Conservation (phyloP, 495 filamentous ascomycete genomes). For the Xylona heveae region DNA sequence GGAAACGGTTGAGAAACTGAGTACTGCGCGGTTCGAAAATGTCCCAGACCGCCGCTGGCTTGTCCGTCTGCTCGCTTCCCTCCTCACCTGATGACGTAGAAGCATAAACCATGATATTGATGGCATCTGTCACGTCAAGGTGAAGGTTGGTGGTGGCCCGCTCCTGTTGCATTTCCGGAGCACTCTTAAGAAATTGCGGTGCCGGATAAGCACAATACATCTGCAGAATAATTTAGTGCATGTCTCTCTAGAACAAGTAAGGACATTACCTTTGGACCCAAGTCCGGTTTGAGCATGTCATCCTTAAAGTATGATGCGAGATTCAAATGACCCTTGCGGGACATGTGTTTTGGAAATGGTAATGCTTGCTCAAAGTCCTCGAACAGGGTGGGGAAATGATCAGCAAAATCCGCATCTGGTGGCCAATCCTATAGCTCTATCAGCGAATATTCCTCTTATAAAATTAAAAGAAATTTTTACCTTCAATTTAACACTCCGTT, state of each 20-base stretch:
- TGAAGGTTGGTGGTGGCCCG: slow-evolving; percentile 15
- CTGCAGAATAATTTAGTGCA: too few species aligned
- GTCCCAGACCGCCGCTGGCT: slow-evolving; percentile 17
- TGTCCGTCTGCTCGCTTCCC: slow-evolving; percentile 1
- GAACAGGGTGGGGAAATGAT: slow-evolving; percentile 12
- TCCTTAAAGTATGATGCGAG: slow-evolving; percentile 10
- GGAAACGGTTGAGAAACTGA: slow-evolving; percentile 8
- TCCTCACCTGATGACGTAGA: slow-evolving; percentile 4
- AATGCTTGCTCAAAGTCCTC: slow-evolving; percentile 13
- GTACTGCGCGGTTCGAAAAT: slow-evolving; percentile 13
- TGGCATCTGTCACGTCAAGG: slow-evolving; percentile 15
- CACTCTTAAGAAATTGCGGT: background rate
- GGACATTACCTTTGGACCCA: slow-evolving; percentile 17
- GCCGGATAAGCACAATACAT: slow-evolving; percentile 3
- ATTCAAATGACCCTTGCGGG: slow-evolving; percentile 10
- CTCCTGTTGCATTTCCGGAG: background rate
- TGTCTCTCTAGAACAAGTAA: too few species aligned
- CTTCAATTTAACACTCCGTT: slow-evolving; percentile 1
- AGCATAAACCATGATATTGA: slow-evolving; percentile 15
- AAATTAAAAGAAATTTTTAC: background rate
- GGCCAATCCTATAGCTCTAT: slow-evolving; percentile 13
- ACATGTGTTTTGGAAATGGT: slow-evolving; percentile 12
- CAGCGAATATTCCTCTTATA: background rate
- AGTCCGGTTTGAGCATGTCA: slow-evolving; percentile 9
- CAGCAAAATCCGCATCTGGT: slow-evolving; percentile 10